phyloP scores from a whole-genome alignment of 2,329 filamentous ascomycete species.

The Fusarium pseudonygamai region DNA sequence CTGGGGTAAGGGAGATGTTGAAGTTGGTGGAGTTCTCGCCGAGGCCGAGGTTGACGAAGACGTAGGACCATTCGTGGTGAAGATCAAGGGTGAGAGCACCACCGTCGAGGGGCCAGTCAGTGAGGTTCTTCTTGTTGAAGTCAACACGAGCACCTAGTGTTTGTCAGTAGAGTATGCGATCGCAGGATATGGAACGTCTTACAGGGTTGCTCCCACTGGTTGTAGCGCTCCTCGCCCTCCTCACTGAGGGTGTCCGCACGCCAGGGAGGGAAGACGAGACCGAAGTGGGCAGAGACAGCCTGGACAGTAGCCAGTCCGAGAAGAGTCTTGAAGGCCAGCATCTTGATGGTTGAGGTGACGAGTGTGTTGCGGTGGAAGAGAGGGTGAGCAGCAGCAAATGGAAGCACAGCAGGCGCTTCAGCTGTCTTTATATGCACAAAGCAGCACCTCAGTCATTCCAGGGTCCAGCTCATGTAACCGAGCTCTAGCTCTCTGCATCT shows the following conservation, averaged over 20 bases:
- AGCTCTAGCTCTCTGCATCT: constrained; percentile 13
- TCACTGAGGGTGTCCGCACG: constrained; percentile 57
- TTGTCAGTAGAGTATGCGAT: neutral
- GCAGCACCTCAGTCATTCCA: neutral
- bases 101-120: constrained; percentile 63
- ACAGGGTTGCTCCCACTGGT: constrained; percentile 64
- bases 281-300: constrained; percentile 59
- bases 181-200: constrained; percentile 34
- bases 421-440: constrained; percentile 28
- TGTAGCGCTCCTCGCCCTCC: constrained; percentile 52
- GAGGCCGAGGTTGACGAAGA: constrained; percentile 64
- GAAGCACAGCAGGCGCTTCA: neutral
- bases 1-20: constrained; percentile 72
- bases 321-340: constrained; percentile 47
- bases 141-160: constrained; percentile 58
- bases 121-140: constrained; percentile 55
- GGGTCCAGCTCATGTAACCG: constrained; percentile 15
- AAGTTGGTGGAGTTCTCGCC: constrained; percentile 66
- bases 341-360: constrained; percentile 9
- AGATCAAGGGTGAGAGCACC: constrained; percentile 59
- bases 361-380: neutral
- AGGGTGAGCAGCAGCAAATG: neutral
- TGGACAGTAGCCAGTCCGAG: constrained; percentile 49
- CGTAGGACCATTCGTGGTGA: constrained; percentile 62
- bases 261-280: constrained; percentile 58